Evolutionary conservation across 2,329 filamentous ascomycete genomes (phyloP).

Genomic region (Balansia obtecta): DNA sequence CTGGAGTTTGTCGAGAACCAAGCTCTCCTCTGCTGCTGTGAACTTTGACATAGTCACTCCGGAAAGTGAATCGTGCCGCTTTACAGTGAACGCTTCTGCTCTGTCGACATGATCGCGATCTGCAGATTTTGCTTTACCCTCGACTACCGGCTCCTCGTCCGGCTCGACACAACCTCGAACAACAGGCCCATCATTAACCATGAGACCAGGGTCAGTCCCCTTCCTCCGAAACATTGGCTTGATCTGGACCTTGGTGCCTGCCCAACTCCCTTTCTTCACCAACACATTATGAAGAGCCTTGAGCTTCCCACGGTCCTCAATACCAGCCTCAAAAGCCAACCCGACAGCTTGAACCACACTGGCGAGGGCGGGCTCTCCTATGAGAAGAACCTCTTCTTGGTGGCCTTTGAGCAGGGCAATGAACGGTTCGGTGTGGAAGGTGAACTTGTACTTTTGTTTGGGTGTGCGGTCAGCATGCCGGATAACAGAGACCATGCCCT

Average conservation of each 20-base stretch:
- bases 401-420: constrained; percentile 90
- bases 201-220: constrained; percentile 46
- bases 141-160: constrained; percentile 8
- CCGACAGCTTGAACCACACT: constrained; percentile 86
- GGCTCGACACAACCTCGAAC: constrained; percentile 18
- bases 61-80: constrained; percentile 72
- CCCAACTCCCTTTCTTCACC: constrained; percentile 84
- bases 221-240: constrained; percentile 98
- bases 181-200: constrained; percentile 23
- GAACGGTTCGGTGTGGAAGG: constrained; percentile 93
- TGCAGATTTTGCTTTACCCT: constrained; percentile 3
- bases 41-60: constrained; percentile 89
- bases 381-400: constrained; percentile 88
- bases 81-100: constrained; percentile 26
- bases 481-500: constrained; percentile 93
- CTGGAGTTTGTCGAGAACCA: constrained; percentile 90
- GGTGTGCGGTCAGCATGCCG: constrained; percentile 93
- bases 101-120: constrained; percentile 9
- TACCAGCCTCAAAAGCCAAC: constrained; percentile 59
- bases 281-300: constrained; percentile 73
- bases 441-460: constrained; percentile 99
- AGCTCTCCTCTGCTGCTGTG: constrained; percentile 81
- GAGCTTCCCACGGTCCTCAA: constrained; percentile 83
- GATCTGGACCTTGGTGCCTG: constrained; percentile 96
- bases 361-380: constrained; percentile 77